phyloP scores from a whole-genome alignment of 805 yeast genomes.

The Jamesozyma lodderae region DNA sequence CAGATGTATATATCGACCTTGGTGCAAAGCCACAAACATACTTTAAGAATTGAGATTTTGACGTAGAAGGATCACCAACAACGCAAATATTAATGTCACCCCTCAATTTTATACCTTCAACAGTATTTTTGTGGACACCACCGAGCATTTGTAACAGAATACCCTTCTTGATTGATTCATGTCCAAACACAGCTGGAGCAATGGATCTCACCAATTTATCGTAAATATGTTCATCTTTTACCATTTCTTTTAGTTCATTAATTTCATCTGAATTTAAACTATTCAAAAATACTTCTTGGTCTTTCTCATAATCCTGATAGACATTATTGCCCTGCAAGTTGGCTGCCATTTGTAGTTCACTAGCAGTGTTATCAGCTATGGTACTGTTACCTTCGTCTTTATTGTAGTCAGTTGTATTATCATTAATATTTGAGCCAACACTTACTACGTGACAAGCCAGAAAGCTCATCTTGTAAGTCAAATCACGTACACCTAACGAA shows the following conservation, averaged over 20 bases:
- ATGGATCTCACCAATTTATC: conserved; percentile 76
- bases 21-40: conserved; percentile 89
- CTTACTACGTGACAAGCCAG: conserved; percentile 86
- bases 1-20: conserved; percentile 92
- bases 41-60: conserved; percentile 91
- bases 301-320: conserved; percentile 45
- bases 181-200: conserved; percentile 96
- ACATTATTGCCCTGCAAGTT: conserved; percentile 21
- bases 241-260: conserved; percentile 80
- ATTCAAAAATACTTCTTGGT: conserved; percentile 73
- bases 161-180: conserved; percentile 89
- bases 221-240: conserved; percentile 77
- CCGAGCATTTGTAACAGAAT: conserved; percentile 79
- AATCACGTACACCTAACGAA: conserved; percentile 87
- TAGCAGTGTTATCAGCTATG: conserved; percentile 9
- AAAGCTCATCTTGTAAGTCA: conserved; percentile 86
- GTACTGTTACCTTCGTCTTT: conserved; percentile 3
- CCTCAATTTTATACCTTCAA: conserved; percentile 89
- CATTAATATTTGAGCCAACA: conserved; percentile 28
- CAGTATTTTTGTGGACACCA: conserved; percentile 89
- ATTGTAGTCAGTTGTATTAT: conserved; percentile 1
- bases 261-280: conserved; percentile 75
- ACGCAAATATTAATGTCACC: conserved; percentile 95
- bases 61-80: conserved; percentile 97
- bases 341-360: conserved; percentile 20